Conservation (phyloP, 2,329 filamentous ascomycete species). For the Malbranchea zuffiana region DNA sequence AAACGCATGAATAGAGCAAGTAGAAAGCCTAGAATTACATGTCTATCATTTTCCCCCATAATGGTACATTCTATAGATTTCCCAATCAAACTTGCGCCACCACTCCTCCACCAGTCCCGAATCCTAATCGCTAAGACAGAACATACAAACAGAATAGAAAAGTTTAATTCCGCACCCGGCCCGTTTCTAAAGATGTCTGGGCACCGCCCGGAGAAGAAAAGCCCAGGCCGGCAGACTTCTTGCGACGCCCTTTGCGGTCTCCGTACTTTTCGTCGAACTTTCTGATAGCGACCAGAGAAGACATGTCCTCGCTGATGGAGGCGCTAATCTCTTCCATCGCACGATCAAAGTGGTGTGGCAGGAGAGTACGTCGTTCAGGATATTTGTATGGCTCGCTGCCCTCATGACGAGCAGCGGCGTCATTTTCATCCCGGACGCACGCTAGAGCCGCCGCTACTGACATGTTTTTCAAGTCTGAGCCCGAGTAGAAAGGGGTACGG, state of each 20-base stretch:
- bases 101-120: slow-evolving; percentile 1
- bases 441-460: slow-evolving; percentile 41
- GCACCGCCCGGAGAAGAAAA: slow-evolving; percentile 25
- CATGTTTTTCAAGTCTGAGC: slow-evolving; percentile 44
- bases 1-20: too few species aligned
- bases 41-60: slow-evolving; percentile 6
- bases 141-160: neutral
- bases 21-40: slow-evolving; percentile 4
- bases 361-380: slow-evolving; percentile 57
- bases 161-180: slow-evolving; percentile 14
- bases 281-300: slow-evolving; percentile 68
- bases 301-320: slow-evolving; percentile 90
- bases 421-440: slow-evolving; percentile 40
- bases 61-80: slow-evolving; percentile 5
- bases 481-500: slow-evolving; percentile 40
- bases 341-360: slow-evolving; percentile 64
- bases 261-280: slow-evolving; percentile 96
- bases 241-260: slow-evolving; percentile 58
- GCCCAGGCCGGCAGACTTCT: slow-evolving; percentile 45
- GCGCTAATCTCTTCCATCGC: slow-evolving; percentile 82
- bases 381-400: slow-evolving; percentile 45
- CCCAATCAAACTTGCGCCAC: neutral
- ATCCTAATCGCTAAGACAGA: neutral
- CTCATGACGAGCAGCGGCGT: slow-evolving; percentile 27
- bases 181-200: slow-evolving; percentile 11